Evolutionary conservation across 2,329 filamentous ascomycete genomes (phyloP).

Genomic region (Immersiporthe knoxdaviesiana): DNA sequence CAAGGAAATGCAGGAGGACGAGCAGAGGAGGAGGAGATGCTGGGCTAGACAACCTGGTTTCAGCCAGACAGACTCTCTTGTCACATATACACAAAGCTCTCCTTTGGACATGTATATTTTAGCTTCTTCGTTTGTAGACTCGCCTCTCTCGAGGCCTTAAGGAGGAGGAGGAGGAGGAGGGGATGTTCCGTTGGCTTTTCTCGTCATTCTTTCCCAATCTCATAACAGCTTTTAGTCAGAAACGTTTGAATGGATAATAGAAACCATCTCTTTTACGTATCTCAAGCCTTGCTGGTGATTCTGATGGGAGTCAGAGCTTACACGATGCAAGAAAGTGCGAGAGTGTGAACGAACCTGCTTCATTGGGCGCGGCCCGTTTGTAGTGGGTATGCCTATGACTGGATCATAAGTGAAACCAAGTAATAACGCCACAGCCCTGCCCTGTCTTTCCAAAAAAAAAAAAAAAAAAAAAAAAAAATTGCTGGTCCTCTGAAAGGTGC

Average conservation of each 20-base stretch:
- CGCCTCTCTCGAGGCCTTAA: not conserved
- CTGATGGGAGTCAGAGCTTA: not conserved
- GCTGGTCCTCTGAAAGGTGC: not conserved
- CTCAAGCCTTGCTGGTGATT: not conserved
- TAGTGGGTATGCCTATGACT: not conserved
- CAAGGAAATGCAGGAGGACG: not conserved
- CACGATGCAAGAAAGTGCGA: not conserved
- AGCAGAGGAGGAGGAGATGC: not conserved
- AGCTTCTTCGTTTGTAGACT: not conserved
- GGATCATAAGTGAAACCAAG: not conserved
- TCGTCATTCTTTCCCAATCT: not conserved
- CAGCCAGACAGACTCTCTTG: not conserved
- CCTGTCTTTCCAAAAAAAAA: not conserved
- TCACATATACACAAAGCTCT: too few species aligned
- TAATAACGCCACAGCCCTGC: not conserved
- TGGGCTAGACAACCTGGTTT: not conserved
- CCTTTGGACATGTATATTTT: not conserved
- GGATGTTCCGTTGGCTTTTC: not conserved
- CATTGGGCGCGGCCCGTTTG: not conserved
- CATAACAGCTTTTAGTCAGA: not conserved
- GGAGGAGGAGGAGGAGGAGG: not conserved
- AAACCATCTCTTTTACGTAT: not conserved
- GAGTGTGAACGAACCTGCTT: not conserved
- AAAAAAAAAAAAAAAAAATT: too few species aligned
- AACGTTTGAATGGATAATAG: not conserved